phyloP scores from a whole-genome alignment of 73 alveolate species.

The Paramecium octaurelia region DNA sequence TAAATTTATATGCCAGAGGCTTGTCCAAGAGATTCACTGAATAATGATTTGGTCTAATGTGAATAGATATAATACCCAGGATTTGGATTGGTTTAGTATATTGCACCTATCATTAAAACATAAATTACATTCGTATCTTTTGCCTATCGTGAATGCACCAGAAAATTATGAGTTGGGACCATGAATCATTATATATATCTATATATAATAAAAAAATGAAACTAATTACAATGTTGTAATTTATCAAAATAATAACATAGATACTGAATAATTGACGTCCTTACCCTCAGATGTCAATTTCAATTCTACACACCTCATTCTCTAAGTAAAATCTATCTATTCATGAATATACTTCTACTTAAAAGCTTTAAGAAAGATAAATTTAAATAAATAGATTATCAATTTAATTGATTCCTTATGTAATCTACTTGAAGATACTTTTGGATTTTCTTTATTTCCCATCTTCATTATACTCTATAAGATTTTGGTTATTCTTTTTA shows the following conservation, averaged over 20 bases:
- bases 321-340: neutral
- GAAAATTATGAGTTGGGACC: conserved; percentile 28
- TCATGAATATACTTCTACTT: neutral
- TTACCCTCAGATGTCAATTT: neutral
- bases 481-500: neutral
- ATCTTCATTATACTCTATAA: neutral
- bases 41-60: neutral
- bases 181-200: neutral
- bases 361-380: neutral
- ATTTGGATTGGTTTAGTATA: neutral
- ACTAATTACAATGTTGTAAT: neutral
- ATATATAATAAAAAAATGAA: neutral
- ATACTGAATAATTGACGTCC: neutral
- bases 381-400: neutral
- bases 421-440: neutral
- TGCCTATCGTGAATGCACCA: conserved; percentile 37
- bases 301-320: neutral
- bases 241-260: neutral
- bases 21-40: neutral
- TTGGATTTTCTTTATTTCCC: neutral
- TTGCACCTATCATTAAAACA: neutral
- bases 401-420: neutral
- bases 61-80: conserved; percentile 5
- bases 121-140: neutral
- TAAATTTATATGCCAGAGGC: neutral